Evolutionary conservation across 2,329 filamentous ascomycete genomes (phyloP).

Genomic region (Hysterium pulicare): DNA sequence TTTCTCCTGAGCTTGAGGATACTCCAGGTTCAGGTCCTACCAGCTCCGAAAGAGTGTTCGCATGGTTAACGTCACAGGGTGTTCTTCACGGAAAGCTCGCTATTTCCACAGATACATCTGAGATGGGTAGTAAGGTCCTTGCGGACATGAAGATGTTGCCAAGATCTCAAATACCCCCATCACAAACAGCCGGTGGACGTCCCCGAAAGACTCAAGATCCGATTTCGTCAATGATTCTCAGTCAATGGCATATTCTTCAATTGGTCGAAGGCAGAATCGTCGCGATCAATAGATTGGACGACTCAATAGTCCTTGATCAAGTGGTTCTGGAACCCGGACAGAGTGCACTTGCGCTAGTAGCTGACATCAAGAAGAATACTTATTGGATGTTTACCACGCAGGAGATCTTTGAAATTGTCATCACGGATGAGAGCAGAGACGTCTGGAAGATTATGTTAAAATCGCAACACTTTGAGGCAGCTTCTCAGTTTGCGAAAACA

Average conservation of each 20-base stretch:
- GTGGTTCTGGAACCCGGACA: slow-evolving; percentile 77
- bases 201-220: slow-evolving; percentile 66
- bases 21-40: slow-evolving; percentile 49
- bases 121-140: slow-evolving; percentile 72
- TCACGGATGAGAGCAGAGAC: slow-evolving; percentile 84
- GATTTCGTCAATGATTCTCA: slow-evolving; percentile 77
- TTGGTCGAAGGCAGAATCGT: slow-evolving; percentile 80
- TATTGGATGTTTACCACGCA: slow-evolving; percentile 93
- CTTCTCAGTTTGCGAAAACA: slow-evolving; percentile 79
- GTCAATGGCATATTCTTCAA: slow-evolving; percentile 88
- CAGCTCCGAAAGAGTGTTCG: slow-evolving; percentile 69
- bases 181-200: slow-evolving; percentile 62
- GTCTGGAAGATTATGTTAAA: slow-evolving; percentile 93
- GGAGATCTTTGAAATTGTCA: slow-evolving; percentile 91
- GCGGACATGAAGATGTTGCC: slow-evolving; percentile 74
- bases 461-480: slow-evolving; percentile 81
- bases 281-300: slow-evolving; percentile 82
- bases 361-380: slow-evolving; percentile 91
- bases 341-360: slow-evolving; percentile 75
- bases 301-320: slow-evolving; percentile 83
- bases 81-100: slow-evolving; percentile 82
- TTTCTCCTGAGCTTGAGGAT: slow-evolving; percentile 70
- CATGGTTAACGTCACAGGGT: slow-evolving; percentile 85
- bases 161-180: slow-evolving; percentile 67
- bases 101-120: slow-evolving; percentile 56